phyloP scores from a whole-genome alignment of 768 basidiomycete species.

The Imleria badia region DNA sequence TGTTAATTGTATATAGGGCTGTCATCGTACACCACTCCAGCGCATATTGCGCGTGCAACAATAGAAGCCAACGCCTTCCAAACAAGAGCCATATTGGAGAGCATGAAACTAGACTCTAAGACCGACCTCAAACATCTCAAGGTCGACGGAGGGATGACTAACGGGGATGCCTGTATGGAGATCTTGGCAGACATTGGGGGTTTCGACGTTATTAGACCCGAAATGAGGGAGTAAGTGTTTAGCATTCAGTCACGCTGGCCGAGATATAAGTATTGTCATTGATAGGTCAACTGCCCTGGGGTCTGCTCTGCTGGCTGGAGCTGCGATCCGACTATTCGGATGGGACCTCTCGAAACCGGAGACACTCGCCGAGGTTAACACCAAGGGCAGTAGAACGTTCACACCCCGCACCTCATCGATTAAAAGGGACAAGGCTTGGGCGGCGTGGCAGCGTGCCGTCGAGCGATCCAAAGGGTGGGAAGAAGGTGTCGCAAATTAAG shows the following conservation, averaged over 20 bases:
- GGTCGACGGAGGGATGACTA: slow-evolving; percentile 99
- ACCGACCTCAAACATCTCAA: slow-evolving; percentile 79
- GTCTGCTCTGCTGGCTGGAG: slow-evolving; percentile 89
- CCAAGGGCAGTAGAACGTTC: slow-evolving; percentile 75
- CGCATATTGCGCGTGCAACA: slow-evolving; percentile 92
- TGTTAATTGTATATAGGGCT: slow-evolving; percentile 44
- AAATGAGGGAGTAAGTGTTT: slow-evolving; percentile 88
- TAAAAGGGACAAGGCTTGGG: slow-evolving; percentile 65
- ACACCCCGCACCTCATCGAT: slow-evolving; percentile 50
- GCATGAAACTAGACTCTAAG: slow-evolving; percentile 90
- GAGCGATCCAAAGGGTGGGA: slow-evolving; percentile 85
- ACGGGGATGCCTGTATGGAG: slow-evolving; percentile 85
- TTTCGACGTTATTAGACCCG: slow-evolving; percentile 86
- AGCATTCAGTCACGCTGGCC: no score
- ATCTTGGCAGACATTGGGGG: slow-evolving; percentile 88
- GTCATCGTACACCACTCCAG: slow-evolving; percentile 85
- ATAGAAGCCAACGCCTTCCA: slow-evolving; percentile 97
- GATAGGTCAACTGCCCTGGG: slow-evolving; percentile 93
- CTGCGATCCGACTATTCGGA: slow-evolving; percentile 83
- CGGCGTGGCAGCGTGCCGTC: slow-evolving; percentile 87
- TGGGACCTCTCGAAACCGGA: slow-evolving; percentile 88
- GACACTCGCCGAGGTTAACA: slow-evolving; percentile 84
- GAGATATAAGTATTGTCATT: no score
- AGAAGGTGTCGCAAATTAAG: slow-evolving; percentile 41
- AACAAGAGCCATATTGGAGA: slow-evolving; percentile 91